phyloP scores from a whole-genome alignment of 176 grass and related monocot genomes.

The Poa pratensis region DNA sequence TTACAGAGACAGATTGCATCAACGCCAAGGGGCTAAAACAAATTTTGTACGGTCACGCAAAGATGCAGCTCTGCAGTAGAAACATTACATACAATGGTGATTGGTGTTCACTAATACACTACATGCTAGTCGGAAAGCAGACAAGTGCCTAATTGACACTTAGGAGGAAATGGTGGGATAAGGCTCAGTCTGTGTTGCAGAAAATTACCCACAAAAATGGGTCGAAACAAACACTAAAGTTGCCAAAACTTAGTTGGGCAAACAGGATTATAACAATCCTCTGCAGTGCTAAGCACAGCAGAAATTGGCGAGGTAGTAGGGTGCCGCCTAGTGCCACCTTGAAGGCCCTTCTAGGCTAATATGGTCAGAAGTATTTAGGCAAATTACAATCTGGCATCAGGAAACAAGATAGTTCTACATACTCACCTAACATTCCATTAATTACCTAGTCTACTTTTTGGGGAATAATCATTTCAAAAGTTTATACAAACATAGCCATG shows the following conservation, averaged over 20 bases:
- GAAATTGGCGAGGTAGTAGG: neutral
- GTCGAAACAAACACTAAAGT: too few species aligned
- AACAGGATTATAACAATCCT: too few species aligned
- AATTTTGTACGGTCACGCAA: slow-evolving; percentile 1
- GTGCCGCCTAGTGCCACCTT: neutral
- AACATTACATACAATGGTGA: neutral
- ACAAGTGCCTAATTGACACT: neutral
- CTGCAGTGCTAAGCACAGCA: too few species aligned
- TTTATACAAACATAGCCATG: neutral
- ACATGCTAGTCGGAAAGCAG: neutral
- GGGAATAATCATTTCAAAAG: neutral
- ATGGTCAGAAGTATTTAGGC: neutral
- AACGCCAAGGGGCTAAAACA: neutral
- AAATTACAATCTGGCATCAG: neutral
- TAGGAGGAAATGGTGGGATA: neutral
- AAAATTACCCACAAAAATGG: too few species aligned
- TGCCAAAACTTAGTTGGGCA: too few species aligned
- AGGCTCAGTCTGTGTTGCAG: too few species aligned
- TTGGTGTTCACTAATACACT: neutral
- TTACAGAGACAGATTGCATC: neutral
- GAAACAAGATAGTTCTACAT: neutral
- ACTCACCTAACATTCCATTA: neutral
- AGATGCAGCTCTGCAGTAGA: neutral
- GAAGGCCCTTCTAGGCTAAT: neutral
- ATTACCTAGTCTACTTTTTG: neutral